Evolutionary conservation across 768 basidiomycete genomes (phyloP).

Genomic region (Suillus brevipes): DNA sequence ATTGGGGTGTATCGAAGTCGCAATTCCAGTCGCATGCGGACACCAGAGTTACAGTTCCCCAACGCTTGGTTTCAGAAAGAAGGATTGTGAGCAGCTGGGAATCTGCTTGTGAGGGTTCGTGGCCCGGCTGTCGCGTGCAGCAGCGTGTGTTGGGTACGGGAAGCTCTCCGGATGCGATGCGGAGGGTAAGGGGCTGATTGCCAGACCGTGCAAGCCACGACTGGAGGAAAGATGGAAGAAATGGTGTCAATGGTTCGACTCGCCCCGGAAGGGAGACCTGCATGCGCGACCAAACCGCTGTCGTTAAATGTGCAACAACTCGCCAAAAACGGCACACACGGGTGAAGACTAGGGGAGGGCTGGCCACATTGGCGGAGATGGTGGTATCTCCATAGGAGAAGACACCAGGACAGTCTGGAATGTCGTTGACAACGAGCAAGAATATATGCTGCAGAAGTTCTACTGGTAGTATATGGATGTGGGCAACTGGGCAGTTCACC

Average conservation of each 20-base stretch:
- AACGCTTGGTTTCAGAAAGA: background rate
- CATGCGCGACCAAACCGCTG: background rate
- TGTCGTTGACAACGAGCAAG: background rate
- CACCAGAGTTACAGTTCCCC: background rate
- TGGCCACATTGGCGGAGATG: background rate
- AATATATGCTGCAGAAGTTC: background rate
- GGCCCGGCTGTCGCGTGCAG: background rate
- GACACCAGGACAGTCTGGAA: background rate
- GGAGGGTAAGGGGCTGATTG: conserved; percentile 1
- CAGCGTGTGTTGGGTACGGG: background rate
- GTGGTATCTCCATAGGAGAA: background rate
- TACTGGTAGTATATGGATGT: background rate
- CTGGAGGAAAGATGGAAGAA: conserved; percentile 4
- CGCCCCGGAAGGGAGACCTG: background rate
- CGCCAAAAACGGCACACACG: background rate
- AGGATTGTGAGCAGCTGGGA: background rate
- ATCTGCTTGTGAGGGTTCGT: background rate
- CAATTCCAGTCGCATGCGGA: too few relatives aligned
- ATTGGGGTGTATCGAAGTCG: background rate
- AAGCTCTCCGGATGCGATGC: background rate
- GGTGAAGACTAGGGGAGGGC: background rate
- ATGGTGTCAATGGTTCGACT: background rate
- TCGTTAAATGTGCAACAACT: background rate
- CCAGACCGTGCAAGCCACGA: conserved; percentile 3
- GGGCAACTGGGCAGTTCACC: background rate